Conservation (phyloP, 129 eudicot species). For the Chrysanthemum seticuspe region DNA sequence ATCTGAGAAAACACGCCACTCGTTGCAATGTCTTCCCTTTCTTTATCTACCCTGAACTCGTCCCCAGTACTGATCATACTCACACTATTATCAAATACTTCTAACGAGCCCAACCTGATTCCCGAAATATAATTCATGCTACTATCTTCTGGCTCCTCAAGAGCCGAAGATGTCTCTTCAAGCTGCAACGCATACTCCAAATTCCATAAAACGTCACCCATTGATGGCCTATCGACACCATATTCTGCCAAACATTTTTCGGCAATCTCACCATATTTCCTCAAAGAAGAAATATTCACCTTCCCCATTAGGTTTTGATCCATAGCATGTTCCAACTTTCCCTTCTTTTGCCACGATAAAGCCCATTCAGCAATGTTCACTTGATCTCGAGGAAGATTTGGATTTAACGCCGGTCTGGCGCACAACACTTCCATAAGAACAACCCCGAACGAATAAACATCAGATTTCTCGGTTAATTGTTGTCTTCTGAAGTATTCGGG, state of each 20-base stretch:
- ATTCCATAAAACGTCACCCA: slow-evolving; percentile 99
- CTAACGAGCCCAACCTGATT: slow-evolving; percentile 54
- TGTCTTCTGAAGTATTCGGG: slow-evolving; percentile 97
- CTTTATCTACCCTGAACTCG: slow-evolving; percentile 59
- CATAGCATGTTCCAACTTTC: slow-evolving; percentile 81
- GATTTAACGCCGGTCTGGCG: slow-evolving; percentile 87
- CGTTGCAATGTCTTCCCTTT: slow-evolving; percentile 72
- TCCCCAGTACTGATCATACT: slow-evolving; percentile 61
- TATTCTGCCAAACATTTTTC: slow-evolving; percentile 92
- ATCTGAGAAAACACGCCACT: slow-evolving; percentile 92
- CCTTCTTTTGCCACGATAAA: slow-evolving; percentile 89
- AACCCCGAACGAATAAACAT: slow-evolving; percentile 96
- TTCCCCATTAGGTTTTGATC: slow-evolving; percentile 68
- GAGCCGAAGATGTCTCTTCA: slow-evolving; percentile 82
- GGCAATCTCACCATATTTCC: slow-evolving; percentile 90
- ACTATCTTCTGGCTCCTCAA: slow-evolving; percentile 82
- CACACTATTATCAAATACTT: slow-evolving; percentile 70
- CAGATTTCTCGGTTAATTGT: slow-evolving; percentile 96
- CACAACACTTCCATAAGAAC: slow-evolving; percentile 94
- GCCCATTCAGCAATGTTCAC: slow-evolving; percentile 99
- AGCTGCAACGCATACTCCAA: slow-evolving; percentile 95
- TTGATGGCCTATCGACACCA: slow-evolving; percentile 92
- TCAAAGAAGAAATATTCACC: slow-evolving; percentile 77
- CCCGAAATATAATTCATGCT: slow-evolving; percentile 90
- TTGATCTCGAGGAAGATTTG: slow-evolving; percentile 94